A percentile compares a stretch with the other conserved stretches of the same genome.
Evolutionary conservation across 2,329 filamentous ascomycete genomes (phyloP).

Genomic region (Ambrosiella xylebori): DNA sequence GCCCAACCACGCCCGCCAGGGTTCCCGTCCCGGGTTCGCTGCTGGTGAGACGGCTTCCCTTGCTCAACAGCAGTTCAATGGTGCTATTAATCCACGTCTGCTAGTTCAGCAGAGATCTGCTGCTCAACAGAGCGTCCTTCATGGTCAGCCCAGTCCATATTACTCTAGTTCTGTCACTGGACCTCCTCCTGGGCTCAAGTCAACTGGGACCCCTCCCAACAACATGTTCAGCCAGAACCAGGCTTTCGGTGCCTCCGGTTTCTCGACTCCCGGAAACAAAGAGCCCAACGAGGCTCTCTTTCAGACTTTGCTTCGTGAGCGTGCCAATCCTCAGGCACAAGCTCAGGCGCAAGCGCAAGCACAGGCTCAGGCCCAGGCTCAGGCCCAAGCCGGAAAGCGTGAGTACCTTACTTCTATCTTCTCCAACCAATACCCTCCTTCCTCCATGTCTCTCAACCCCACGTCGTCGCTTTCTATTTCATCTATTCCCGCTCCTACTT

Average conservation of each 20-base stretch:
- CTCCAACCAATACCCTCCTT: constrained; percentile 70
- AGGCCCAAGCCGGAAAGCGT: constrained; percentile 54
- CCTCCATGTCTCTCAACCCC: constrained; percentile 76
- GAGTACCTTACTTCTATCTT: constrained; percentile 94
- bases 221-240: constrained; percentile 88
- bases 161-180: constrained; percentile 77
- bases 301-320: constrained; percentile 62
- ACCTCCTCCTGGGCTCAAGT: constrained; percentile 87
- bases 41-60: constrained; percentile 50
- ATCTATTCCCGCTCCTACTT: constrained; percentile 62
- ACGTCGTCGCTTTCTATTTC: constrained; percentile 77
- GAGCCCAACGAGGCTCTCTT: constrained; percentile 56
- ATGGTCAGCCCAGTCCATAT: constrained; percentile 50
- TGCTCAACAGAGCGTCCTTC: constrained; percentile 39
- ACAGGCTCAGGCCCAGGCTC: constrained; percentile 42
- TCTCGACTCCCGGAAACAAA: constrained; percentile 51
- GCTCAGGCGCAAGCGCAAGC: constrained; percentile 52
- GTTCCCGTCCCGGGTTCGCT: constrained; percentile 74
- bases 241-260: constrained; percentile 57
- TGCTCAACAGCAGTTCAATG: constrained; percentile 32
- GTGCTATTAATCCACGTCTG: constrained; percentile 55
- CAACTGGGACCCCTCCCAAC: constrained; percentile 80
- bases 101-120: constrained; percentile 78
- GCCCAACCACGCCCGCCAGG: constrained; percentile 61
- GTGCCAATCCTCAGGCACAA: constrained; percentile 35